Evolutionary conservation across 2,329 filamentous ascomycete genomes (phyloP).

Genomic region (Scorias spongiosa): DNA sequence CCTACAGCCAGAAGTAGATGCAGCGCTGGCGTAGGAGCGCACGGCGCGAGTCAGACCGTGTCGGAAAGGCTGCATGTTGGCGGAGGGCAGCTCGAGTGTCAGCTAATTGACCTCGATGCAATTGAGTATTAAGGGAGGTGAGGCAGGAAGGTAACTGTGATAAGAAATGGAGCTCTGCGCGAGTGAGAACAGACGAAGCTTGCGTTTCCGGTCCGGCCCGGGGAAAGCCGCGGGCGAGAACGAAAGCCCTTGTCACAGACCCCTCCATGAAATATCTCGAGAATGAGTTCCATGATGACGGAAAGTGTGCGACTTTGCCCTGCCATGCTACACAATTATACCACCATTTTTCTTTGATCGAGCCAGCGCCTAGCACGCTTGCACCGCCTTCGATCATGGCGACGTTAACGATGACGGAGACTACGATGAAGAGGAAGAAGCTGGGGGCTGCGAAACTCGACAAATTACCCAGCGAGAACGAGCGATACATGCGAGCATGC

Average conservation of each 20-base stretch:
- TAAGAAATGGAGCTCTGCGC: not conserved
- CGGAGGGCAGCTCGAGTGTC: not conserved
- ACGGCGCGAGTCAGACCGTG: not conserved
- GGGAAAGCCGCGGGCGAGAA: too few species aligned
- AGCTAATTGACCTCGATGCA: not conserved
- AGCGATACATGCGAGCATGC: constrained; percentile 85
- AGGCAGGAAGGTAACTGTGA: not conserved
- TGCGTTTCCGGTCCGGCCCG: not conserved
- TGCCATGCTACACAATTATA: too few species aligned
- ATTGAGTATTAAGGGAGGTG: not conserved
- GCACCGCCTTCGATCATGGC: constrained; percentile 37
- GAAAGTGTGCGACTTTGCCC: too few species aligned
- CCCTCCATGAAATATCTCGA: not conserved
- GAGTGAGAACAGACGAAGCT: not conserved
- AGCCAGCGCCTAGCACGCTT: too few species aligned
- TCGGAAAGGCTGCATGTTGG: not conserved
- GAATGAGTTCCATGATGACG: not conserved
- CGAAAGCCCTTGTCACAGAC: not conserved
- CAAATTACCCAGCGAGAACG: constrained; percentile 79
- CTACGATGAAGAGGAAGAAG: constrained; percentile 43
- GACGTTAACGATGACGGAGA: constrained; percentile 40
- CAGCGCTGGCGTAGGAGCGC: not conserved
- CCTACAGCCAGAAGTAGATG: not conserved
- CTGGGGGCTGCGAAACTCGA: constrained; percentile 21
- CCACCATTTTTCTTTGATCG: too few species aligned